Percentiles rank a stretch among this genome's conserved stretches.
These are phyloP conservation scores for Phytophthora pinifolia DNA, from an alignment of 352 stramenopile genomes.

Conservation along the genomic window DNA sequence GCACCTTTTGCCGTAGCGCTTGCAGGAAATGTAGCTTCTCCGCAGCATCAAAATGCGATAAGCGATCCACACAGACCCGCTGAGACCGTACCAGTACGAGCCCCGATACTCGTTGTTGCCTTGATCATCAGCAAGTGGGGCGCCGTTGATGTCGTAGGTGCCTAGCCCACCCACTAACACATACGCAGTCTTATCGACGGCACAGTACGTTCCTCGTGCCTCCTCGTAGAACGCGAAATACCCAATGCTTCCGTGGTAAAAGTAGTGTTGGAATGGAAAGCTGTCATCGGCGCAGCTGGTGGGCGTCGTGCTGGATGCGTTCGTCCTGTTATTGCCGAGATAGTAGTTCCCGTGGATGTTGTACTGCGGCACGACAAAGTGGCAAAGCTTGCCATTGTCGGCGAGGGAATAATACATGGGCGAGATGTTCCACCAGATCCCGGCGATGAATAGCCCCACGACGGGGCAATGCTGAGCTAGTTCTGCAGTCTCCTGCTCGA, in stretches of 20 bases:
- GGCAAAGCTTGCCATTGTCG: slow-evolving; percentile 18
- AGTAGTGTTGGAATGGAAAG: slow-evolving; percentile 29
- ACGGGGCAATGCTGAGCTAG: slow-evolving; percentile 24
- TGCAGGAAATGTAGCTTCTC: slow-evolving; percentile 33
- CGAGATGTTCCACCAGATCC: slow-evolving; percentile 36
- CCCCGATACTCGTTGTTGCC: slow-evolving; percentile 20
- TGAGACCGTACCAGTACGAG: slow-evolving; percentile 37
- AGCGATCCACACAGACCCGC: slow-evolving; percentile 21
- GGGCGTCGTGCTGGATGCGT: slow-evolving; percentile 14
- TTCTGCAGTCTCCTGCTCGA: slow-evolving; percentile 3
- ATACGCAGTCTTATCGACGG: slow-evolving; percentile 28
- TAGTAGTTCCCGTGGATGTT: slow-evolving; percentile 34
- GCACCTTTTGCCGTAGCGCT: slow-evolving; percentile 27
- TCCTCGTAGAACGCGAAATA: slow-evolving; percentile 37
- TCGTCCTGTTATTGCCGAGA: slow-evolving; percentile 17
- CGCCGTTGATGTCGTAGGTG: slow-evolving; percentile 32
- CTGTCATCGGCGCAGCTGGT: slow-evolving; percentile 17
- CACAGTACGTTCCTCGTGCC: slow-evolving; percentile 27
- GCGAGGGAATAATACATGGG: slow-evolving; percentile 17
- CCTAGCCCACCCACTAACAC: slow-evolving; percentile 26
- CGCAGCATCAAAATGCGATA: slow-evolving; percentile 29
- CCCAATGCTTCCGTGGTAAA: slow-evolving; percentile 32
- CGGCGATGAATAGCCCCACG: slow-evolving; percentile 29
- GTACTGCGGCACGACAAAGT: slow-evolving; percentile 34
- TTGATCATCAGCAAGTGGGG: slow-evolving; percentile 17